phyloP scores from a whole-genome alignment of 768 basidiomycete genomes.

The Leucogyrophana mollusca region DNA sequence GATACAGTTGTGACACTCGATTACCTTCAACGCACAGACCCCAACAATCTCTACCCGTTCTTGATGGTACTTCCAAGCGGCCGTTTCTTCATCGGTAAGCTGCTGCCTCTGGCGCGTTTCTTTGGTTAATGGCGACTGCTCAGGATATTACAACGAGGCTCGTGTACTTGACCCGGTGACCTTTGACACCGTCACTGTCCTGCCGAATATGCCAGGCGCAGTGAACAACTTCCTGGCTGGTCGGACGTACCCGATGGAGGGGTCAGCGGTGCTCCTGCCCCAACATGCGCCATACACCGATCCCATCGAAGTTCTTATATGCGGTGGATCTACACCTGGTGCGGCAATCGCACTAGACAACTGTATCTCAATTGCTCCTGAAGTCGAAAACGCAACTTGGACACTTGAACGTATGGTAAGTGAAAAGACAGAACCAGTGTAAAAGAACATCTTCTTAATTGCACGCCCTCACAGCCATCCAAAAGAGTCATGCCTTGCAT shows the following conservation, averaged over 20 bases:
- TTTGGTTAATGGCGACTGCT: neutral
- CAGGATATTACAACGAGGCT: slow-evolving; percentile 81
- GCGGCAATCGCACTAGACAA: slow-evolving; percentile 58
- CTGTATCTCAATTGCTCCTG: slow-evolving; percentile 69
- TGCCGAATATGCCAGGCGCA: slow-evolving; percentile 75
- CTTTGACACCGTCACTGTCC: slow-evolving; percentile 54
- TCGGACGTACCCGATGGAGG: slow-evolving; percentile 77
- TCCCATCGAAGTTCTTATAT: slow-evolving; percentile 66
- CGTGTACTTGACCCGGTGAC: slow-evolving; percentile 67
- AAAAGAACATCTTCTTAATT: neutral
- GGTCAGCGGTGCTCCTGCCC: slow-evolving; percentile 67
- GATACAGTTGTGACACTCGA: slow-evolving; percentile 59
- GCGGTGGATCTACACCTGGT: slow-evolving; percentile 71
- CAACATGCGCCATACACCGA: slow-evolving; percentile 72
- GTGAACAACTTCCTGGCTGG: slow-evolving; percentile 73
- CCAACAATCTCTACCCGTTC: slow-evolving; percentile 81
- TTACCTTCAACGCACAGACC: slow-evolving; percentile 70
- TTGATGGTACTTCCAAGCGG: slow-evolving; percentile 68
- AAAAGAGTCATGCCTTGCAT: slow-evolving; percentile 78
- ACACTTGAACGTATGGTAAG: slow-evolving; percentile 76
- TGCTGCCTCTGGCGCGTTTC: neutral
- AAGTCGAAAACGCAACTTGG: slow-evolving; percentile 62
- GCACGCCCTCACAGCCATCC: slow-evolving; percentile 46
- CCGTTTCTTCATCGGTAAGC: slow-evolving; percentile 65
- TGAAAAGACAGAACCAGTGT: slow-evolving; percentile 3